phyloP scores from a whole-genome alignment of 495 filamentous ascomycete species.

The Penicillium longicatenatum region DNA sequence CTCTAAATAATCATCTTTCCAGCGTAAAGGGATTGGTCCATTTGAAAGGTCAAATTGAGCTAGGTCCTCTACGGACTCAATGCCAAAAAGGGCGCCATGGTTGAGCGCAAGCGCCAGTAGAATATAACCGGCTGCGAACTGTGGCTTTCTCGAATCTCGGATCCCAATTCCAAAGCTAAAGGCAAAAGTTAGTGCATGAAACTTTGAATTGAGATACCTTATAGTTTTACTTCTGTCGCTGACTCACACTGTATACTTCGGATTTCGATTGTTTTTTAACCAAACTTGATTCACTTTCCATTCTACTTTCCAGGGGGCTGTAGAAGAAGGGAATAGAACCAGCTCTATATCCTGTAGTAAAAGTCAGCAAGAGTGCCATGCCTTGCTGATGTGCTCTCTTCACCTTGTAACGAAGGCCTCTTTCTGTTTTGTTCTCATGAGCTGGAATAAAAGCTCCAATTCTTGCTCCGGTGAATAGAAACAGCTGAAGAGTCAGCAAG shows the following conservation, averaged over 20 bases:
- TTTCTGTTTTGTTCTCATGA: constrained; percentile 16
- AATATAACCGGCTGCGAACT: constrained; percentile 22
- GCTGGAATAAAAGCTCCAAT: constrained; percentile 24
- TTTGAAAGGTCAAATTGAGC: constrained; percentile 18
- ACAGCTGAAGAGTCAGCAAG: constrained; percentile 23
- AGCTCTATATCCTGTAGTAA: constrained; percentile 18
- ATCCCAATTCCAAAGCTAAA: constrained; percentile 26
- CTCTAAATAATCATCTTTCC: constrained; percentile 22
- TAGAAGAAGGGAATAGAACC: constrained; percentile 15
- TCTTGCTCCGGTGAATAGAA: constrained; percentile 27
- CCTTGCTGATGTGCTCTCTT: background rate
- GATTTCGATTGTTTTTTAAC: constrained; percentile 19
- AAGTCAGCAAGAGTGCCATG: background rate
- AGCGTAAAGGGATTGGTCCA: constrained; percentile 13
- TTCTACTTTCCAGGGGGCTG: constrained; percentile 13
- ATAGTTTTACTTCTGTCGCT: background rate
- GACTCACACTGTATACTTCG: constrained; percentile 21
- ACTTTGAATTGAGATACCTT: background rate
- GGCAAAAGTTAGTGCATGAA: constrained; percentile 3
- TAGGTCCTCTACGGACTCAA: constrained; percentile 17
- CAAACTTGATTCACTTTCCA: constrained; percentile 20
- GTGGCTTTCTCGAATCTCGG: constrained; percentile 18
- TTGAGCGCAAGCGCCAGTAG: constrained; percentile 19
- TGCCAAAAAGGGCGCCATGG: constrained; percentile 22
- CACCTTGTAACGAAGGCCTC: constrained; percentile 18